Evolutionary conservation across 2,329 filamentous ascomycete genomes (phyloP).

Genomic region (Sphaerostilbella broomeana): DNA sequence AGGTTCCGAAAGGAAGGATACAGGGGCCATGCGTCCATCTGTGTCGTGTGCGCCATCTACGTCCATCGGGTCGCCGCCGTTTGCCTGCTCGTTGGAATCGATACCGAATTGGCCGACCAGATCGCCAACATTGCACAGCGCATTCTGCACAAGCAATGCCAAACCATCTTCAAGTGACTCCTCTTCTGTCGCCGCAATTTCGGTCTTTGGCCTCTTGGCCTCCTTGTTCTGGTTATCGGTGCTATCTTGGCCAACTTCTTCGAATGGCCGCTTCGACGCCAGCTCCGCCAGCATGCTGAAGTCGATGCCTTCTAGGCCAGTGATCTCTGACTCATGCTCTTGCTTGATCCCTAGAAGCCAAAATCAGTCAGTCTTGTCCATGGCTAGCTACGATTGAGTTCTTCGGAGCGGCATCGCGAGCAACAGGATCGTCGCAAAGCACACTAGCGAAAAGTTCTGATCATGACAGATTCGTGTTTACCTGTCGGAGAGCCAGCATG

Average conservation of each 20-base stretch:
- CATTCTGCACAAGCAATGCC: constrained; percentile 34
- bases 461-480: constrained; percentile 18
- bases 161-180: constrained; percentile 30
- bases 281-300: constrained; percentile 30
- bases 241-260: constrained; percentile 22
- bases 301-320: constrained; percentile 27
- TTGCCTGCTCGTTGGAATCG: constrained; percentile 17
- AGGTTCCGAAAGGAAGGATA: constrained; percentile 31
- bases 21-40: constrained; percentile 23
- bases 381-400: too few species aligned
- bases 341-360: constrained; percentile 31
- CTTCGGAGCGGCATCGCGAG: too few species aligned
- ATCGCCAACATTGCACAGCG: constrained; percentile 34
- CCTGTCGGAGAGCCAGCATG: constrained; percentile 30
- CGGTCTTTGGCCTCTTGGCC: constrained; percentile 31
- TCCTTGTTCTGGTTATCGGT: constrained; percentile 24
- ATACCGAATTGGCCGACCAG: constrained; percentile 29
- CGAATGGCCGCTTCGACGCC: constrained; percentile 33
- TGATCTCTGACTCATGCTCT: constrained; percentile 28
- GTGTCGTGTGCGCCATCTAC: constrained; percentile 25
- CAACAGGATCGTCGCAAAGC: too few species aligned
- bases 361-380: constrained; percentile 1
- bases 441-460: too few species aligned
- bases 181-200: constrained; percentile 19
- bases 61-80: constrained; percentile 28